phyloP scores from a whole-genome alignment of 2,329 filamentous ascomycete genomes.

The Cercospora brassicicola region DNA sequence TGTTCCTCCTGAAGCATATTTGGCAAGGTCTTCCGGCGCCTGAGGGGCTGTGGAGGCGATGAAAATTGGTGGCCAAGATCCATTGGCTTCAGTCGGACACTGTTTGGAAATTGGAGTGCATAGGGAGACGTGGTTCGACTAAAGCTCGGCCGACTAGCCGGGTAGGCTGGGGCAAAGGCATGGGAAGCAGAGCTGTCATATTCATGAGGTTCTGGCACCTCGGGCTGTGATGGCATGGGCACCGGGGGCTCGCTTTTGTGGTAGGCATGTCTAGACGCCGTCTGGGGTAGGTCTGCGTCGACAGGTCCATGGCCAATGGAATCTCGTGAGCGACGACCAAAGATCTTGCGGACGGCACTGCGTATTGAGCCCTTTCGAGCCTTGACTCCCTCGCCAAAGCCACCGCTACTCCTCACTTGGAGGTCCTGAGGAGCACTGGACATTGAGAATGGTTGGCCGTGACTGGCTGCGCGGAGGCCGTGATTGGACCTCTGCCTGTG shows the following conservation, averaged over 20 bases:
- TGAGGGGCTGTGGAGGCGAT: constrained; percentile 29
- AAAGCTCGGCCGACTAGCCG: constrained; percentile 15
- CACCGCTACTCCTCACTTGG: constrained; percentile 15
- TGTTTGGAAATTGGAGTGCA: constrained; percentile 42
- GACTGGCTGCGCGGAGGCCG: constrained; percentile 27
- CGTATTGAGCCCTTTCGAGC: constrained; percentile 39
- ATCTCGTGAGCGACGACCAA: constrained; percentile 38
- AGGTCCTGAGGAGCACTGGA: constrained; percentile 12
- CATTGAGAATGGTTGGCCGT: constrained; percentile 22
- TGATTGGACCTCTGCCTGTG: constrained; percentile 31
- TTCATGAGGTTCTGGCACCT: constrained; percentile 22
- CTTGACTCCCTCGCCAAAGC: constrained; percentile 23
- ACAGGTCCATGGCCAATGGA: constrained; percentile 19
- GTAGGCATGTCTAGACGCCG: constrained; percentile 35
- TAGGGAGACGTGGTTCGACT: constrained; percentile 35
- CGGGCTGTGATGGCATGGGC: constrained; percentile 23
- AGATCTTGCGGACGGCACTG: constrained; percentile 41
- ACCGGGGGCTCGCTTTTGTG: constrained; percentile 35
- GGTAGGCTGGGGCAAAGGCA: constrained; percentile 12
- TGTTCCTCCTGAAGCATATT: constrained; percentile 36
- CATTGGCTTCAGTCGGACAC: constrained; percentile 40
- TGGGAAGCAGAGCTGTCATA: constrained; percentile 13
- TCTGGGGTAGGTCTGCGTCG: constrained; percentile 5
- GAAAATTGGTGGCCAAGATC: constrained; percentile 39
- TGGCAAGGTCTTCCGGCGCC: constrained; percentile 38